phyloP scores from a whole-genome alignment of 2,329 filamentous ascomycete genomes.

The Torrubiella hemipterigena region DNA sequence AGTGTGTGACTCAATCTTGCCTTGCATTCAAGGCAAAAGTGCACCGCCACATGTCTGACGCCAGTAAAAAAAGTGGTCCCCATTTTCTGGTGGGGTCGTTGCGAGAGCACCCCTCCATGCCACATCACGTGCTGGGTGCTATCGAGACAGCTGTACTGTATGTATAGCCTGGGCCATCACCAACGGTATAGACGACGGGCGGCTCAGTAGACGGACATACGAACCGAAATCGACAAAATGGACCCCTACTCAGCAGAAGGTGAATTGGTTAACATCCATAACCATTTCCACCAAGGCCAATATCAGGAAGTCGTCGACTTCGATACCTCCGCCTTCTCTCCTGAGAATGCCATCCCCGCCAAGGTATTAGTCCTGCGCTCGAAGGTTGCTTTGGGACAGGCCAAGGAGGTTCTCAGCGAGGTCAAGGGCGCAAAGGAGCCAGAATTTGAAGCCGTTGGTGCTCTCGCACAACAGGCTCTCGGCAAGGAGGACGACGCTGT shows the following conservation, averaged over 20 bases:
- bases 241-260: conserved; percentile 60
- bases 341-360: conserved; percentile 65
- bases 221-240: too few species aligned
- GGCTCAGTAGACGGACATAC: neutral
- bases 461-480: conserved; percentile 55
- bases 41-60: too few species aligned
- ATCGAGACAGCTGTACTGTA: neutral
- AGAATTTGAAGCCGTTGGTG: conserved; percentile 64
- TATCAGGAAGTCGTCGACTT: conserved; percentile 80
- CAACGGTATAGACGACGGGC: neutral
- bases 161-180: too few species aligned
- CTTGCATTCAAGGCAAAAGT: conserved; percentile 1
- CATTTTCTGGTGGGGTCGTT: too few species aligned
- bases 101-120: too few species aligned
- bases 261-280: conserved; percentile 61
- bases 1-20: neutral
- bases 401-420: conserved; percentile 58
- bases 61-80: too few species aligned
- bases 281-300: conserved; percentile 66
- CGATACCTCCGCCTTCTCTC: conserved; percentile 66
- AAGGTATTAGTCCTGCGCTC: conserved; percentile 71
- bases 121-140: neutral
- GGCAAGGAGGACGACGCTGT: conserved; percentile 53
- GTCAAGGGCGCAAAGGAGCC: conserved; percentile 54
- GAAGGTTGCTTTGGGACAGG: conserved; percentile 70